Base-by-base conservation (phyloP, 352 stramenopile species). In the Globisporangium emineosum region DNA sequence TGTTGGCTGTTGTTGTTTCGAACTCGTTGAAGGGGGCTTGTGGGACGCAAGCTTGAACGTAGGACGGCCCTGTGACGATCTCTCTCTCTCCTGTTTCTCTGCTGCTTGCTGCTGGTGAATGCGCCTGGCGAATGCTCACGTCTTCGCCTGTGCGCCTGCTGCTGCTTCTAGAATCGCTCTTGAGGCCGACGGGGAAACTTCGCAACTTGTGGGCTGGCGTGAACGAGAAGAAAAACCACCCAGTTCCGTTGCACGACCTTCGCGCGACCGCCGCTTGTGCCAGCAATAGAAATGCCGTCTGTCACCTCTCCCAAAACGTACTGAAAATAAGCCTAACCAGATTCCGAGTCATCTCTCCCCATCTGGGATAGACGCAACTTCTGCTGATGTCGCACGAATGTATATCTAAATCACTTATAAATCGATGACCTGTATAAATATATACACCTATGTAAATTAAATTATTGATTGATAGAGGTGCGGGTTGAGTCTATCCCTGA, bases 161-260 rank as follows among this genome's bases (percentile, higher is more conserved):
- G 40, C n/a, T 63, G 30, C 25, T 62, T 64, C 59, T 61, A 23
- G 47, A 55, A 56, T n/a, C n/a, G 19, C 25, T 25, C 50, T 49
- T 61, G 55, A 9, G 33, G 13, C 32, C 21, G 17, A 25, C 35
- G 23, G 35, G 21, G 55, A 52, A 50, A 35, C 21, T 61, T 61
- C 15, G 23, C 23, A 61, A 61, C 35, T 61, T 50, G 33, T 29
- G 33, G 12, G 54, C n/a, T 15, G n/a, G 10, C 19, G 13, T 45
- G 37, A 47, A 21, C 40, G 6, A 47, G 40, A 47, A 47, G 35
- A 8, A 17, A 60, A 61, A 25, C 25, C 49, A 55, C 51, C 51
- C 29, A 57, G 13, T 12, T 37, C 42, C 17, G 17, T 21, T 47
- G 40, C 15, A 27, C 50, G 17, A 56, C 50, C 50, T 37, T 56